Percentiles rank a stretch among this genome's conserved stretches.
Conservation (phyloP, 306 rosid genomes). For the Betula pendula region DNA sequence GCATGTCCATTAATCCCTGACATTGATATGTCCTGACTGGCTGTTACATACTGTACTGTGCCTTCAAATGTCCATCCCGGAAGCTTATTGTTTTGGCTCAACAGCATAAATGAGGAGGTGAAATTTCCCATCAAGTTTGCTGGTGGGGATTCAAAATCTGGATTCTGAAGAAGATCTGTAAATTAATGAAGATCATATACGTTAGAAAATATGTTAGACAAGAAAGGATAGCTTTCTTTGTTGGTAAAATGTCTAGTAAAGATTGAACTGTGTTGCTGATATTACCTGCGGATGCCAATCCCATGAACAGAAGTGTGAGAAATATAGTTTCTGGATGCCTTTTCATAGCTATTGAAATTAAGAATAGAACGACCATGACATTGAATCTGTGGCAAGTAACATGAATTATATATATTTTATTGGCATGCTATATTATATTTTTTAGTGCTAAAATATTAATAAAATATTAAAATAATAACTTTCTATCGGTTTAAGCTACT, state of each 20-base stretch:
- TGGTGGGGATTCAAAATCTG: constrained; percentile 38
- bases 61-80: constrained; percentile 43
- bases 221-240: neutral
- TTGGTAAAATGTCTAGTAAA: neutral
- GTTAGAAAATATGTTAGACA: neutral
- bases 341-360: constrained; percentile 1
- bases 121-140: constrained; percentile 19
- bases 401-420: neutral
- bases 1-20: constrained; percentile 37
- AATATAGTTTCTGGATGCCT: constrained; percentile 16
- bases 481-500: too few relatives aligned
- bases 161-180: constrained; percentile 38
- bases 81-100: constrained; percentile 28
- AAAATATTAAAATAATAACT: too few relatives aligned
- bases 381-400: neutral
- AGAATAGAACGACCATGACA: neutral
- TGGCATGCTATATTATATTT: too few relatives aligned
- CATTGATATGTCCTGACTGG: constrained; percentile 16
- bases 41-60: constrained; percentile 29
- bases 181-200: neutral
- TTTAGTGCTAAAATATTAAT: too few relatives aligned
- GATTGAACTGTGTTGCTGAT: neutral
- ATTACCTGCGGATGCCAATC: constrained; percentile 40
- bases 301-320: constrained; percentile 21
- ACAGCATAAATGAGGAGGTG: constrained; percentile 6